phyloP scores from a whole-genome alignment of 2,329 filamentous ascomycete species.

The Fusarium falciforme region DNA sequence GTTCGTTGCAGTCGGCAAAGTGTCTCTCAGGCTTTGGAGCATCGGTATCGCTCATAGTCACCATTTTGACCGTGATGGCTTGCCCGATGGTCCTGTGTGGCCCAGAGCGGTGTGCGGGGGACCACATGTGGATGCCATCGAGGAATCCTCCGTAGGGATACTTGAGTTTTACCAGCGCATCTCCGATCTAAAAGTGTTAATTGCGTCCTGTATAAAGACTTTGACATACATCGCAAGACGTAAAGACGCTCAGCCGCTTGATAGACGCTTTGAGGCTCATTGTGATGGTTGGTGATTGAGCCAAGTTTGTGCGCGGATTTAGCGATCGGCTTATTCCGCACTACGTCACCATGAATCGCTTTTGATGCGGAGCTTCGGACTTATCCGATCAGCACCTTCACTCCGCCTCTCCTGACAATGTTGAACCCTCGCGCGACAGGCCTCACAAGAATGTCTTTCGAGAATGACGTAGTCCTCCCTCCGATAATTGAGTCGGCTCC shows the following conservation, averaged over 20 bases:
- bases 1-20: constrained; percentile 42
- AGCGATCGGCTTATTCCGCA: background rate
- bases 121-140: constrained; percentile 41
- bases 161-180: constrained; percentile 44
- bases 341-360: background rate
- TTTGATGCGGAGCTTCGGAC: background rate
- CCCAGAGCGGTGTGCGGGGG: constrained; percentile 16
- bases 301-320: background rate
- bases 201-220: background rate
- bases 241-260: background rate
- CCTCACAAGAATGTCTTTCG: constrained; percentile 11
- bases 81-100: constrained; percentile 36
- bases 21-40: constrained; percentile 42
- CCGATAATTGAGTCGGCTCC: constrained; percentile 13
- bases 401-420: background rate
- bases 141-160: constrained; percentile 42
- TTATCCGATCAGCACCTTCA: background rate
- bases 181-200: constrained; percentile 24
- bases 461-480: constrained; percentile 26
- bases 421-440: background rate
- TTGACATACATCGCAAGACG: background rate
- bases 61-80: constrained; percentile 46
- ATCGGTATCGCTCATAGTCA: constrained; percentile 34
- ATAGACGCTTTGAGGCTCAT: background rate
- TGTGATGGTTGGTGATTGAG: background rate